Evolutionary conservation across 2,329 filamentous ascomycete genomes (phyloP).

Genomic region (Pseudogymnoascus sp.): DNA sequence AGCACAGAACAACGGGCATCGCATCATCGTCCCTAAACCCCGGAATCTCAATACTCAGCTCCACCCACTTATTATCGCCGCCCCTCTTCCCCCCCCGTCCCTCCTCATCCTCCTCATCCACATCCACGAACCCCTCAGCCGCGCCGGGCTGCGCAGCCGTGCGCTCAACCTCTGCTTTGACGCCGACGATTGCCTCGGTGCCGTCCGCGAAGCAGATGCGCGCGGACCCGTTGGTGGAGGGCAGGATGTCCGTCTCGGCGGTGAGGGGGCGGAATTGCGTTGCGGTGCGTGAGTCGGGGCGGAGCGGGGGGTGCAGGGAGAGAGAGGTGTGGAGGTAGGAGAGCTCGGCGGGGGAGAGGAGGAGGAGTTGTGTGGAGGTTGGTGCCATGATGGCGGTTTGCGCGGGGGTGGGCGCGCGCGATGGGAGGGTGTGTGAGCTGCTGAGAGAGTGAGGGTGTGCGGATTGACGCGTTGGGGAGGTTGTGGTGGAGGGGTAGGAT

Average conservation of each 20-base stretch:
- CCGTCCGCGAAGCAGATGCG: constrained; percentile 91
- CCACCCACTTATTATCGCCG: constrained; percentile 64
- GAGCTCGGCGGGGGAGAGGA: constrained; percentile 90
- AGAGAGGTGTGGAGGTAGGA: constrained; percentile 90
- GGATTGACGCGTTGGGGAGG: neutral
- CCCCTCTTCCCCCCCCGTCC: constrained; percentile 34
- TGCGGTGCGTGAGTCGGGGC: constrained; percentile 73
- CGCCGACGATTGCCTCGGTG: constrained; percentile 88
- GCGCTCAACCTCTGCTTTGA: constrained; percentile 89
- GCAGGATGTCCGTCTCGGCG: constrained; percentile 84
- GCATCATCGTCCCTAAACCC: constrained; percentile 87
- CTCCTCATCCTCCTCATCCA: constrained; percentile 31
- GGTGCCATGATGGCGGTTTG: constrained; percentile 44
- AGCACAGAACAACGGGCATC: constrained; percentile 73
- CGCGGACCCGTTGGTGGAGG: constrained; percentile 83
- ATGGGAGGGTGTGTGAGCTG: neutral
- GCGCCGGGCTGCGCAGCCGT: constrained; percentile 34
- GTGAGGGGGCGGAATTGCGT: constrained; percentile 85
- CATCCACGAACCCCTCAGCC: constrained; percentile 20
- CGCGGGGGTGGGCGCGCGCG: neutral
- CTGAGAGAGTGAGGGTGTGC: neutral
- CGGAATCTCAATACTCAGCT: constrained; percentile 85
- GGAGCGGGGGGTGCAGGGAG: constrained; percentile 70
- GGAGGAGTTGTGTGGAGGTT: constrained; percentile 48
- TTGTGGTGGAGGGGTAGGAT: neutral